Evolutionary conservation across 1,284 basidiomycete genomes (phyloP).

Genomic region (Ustilago cynodontis): DNA sequence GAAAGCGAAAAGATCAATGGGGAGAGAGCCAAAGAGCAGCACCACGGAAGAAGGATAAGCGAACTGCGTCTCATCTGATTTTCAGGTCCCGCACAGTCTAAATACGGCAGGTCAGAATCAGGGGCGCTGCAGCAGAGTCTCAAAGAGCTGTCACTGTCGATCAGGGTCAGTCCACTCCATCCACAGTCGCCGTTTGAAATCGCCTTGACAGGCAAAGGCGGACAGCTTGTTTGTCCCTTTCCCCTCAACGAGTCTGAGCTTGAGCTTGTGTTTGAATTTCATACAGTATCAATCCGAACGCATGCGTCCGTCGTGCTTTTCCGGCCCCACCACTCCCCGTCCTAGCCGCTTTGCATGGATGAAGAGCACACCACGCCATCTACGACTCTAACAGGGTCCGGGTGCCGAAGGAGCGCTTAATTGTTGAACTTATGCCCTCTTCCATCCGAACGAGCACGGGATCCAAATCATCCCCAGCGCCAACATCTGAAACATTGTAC

Average conservation of each 20-base stretch:
- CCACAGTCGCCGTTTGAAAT: slow-evolving; percentile 17
- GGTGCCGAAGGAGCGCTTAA: neutral
- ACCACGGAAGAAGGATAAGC: neutral
- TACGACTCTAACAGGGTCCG: too few relatives aligned
- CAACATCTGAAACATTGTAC: slow-evolving; percentile 12
- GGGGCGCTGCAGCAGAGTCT: neutral
- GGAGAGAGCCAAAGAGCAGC: too few relatives aligned
- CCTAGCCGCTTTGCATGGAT: neutral
- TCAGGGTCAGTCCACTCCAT: slow-evolving; percentile 1
- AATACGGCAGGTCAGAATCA: slow-evolving; percentile 12
- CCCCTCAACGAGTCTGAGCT: neutral
- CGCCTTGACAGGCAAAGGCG: neutral
- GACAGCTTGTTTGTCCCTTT: slow-evolving; percentile 8
- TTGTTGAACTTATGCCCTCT: neutral
- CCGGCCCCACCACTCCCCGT: neutral
- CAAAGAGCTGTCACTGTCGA: neutral
- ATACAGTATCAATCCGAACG: neutral
- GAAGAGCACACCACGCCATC: neutral
- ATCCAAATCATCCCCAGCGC: neutral
- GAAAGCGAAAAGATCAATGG: neutral
- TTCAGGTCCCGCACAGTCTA: slow-evolving; percentile 9
- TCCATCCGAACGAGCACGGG: slow-evolving; percentile 6
- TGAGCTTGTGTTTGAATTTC: neutral
- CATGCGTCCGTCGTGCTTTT: slow-evolving; percentile 11
- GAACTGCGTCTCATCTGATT: neutral